Conservation (phyloP, 345 rosid genomes). For the Eutrema heterophyllum region DNA sequence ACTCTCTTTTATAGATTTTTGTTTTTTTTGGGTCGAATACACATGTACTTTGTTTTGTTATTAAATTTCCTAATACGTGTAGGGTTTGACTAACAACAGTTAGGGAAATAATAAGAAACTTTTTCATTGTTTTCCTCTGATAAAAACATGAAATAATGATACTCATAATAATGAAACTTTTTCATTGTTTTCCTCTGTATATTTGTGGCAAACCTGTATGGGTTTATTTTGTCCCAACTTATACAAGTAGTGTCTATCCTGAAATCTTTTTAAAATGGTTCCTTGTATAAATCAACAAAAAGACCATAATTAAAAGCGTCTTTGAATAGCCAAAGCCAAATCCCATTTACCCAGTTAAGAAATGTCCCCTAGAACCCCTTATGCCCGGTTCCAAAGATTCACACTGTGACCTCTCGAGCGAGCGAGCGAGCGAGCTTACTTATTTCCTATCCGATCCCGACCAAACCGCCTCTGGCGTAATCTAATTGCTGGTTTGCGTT, state of each 20-base stretch:
- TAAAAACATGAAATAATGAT: too few relatives aligned
- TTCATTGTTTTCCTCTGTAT: not conserved
- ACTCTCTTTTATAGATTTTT: too few relatives aligned
- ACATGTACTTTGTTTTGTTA: not conserved
- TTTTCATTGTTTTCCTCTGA: too few relatives aligned
- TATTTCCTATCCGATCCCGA: slow-evolving; percentile 25
- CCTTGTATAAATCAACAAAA: not conserved
- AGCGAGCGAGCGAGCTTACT: not conserved
- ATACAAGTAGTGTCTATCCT: slow-evolving; percentile 4
- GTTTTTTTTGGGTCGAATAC: not conserved
- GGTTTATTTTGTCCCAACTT: not conserved
- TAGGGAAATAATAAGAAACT: too few relatives aligned
- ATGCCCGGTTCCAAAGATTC: slow-evolving; percentile 8
- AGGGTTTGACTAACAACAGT: too few relatives aligned
- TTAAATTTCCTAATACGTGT: not conserved
- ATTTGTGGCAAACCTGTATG: not conserved
- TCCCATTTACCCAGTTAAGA: not conserved
- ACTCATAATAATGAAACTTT: too few relatives aligned
- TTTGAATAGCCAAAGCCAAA: not conserved
- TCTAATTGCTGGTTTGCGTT: slow-evolving; percentile 11
- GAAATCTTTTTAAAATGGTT: not conserved
- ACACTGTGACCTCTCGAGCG: slow-evolving; percentile 8
- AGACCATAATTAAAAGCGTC: slow-evolving; percentile 12
- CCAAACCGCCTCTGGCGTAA: slow-evolving; percentile 29
- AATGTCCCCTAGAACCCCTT: not conserved